Evolutionary conservation across 192 early-diverging fungal species (phyloP).

Genomic region (Ambispora gerdemannii): DNA sequence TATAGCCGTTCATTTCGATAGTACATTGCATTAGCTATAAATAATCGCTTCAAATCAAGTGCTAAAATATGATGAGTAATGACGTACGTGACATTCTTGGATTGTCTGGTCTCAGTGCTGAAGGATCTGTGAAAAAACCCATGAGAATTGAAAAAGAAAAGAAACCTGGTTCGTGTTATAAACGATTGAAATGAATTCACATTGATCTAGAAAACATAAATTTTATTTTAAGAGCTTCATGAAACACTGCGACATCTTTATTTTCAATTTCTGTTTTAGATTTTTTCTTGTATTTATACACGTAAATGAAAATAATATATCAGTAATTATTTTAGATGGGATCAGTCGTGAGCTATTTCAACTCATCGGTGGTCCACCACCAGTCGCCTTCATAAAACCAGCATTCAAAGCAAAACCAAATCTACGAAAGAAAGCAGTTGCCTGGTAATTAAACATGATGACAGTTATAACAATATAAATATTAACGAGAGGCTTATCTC

Average conservation of each 20-base stretch:
- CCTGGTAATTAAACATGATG: conserved; percentile 49
- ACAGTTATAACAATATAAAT: background rate
- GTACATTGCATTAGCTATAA: no score
- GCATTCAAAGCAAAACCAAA: conserved; percentile 71
- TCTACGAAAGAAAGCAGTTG: conserved; percentile 60
- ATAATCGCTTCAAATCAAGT: no score
- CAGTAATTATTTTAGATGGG: no score
- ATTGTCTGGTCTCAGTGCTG: conserved; percentile 39
- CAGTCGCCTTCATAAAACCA: conserved; percentile 57
- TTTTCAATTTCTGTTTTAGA: background rate
- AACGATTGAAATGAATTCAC: no score
- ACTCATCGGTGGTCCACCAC: conserved; percentile 67
- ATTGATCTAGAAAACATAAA: no score
- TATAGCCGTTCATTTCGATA: no score
- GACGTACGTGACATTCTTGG: conserved; percentile 65
- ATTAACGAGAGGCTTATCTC: background rate
- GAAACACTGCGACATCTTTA: background rate
- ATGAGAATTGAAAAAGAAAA: conserved; percentile 41
- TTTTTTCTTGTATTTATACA: background rate
- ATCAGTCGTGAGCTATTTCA: conserved; percentile 61
- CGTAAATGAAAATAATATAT: no score
- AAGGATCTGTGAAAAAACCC: conserved; percentile 16
- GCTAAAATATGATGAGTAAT: conserved; percentile 46
- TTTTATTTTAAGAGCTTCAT: conserved; percentile 28
- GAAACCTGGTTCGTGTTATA: no score